Conservation (phyloP, 1,139 yeast genomes). For the Sugiyamaella pinicola region DNA sequence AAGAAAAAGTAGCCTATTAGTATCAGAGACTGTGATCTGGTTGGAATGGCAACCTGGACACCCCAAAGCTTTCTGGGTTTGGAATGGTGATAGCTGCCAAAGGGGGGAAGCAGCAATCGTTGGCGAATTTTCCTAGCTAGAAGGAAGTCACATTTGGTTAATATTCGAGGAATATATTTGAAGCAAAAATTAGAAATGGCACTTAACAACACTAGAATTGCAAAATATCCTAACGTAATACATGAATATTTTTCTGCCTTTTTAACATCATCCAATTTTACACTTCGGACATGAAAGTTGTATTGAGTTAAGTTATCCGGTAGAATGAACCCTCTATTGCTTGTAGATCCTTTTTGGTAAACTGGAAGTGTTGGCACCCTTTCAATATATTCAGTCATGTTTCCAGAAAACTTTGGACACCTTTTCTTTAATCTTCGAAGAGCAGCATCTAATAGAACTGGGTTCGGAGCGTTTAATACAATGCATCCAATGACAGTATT, state of each 20-base stretch:
- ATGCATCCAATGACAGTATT: conserved; percentile 24
- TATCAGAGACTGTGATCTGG: conserved; percentile 57
- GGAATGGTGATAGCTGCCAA: conserved; percentile 44
- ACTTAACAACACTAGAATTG: conserved; percentile 34
- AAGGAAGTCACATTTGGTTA: conserved; percentile 22
- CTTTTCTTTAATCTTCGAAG: conserved; percentile 5
- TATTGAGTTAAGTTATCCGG: conserved; percentile 5
- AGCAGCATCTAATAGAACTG: conserved; percentile 7
- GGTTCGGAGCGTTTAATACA: conserved; percentile 14
- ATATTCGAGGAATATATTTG: conserved; percentile 14
- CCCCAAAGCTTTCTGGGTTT: conserved; percentile 38
- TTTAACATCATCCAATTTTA: conserved; percentile 11
- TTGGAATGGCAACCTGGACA: conserved; percentile 52
- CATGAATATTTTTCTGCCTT: conserved; percentile 14
- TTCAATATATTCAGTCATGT: conserved; percentile 8
- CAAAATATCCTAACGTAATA: conserved; percentile 35
- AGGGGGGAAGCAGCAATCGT: conserved; percentile 26
- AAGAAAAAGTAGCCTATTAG: conserved; percentile 50
- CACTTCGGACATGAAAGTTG: conserved; percentile 16
- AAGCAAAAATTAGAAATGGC: conserved; percentile 20
- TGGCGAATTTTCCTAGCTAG: conserved; percentile 26
- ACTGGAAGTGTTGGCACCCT: not conserved
- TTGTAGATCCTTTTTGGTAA: not conserved
- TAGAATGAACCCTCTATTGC: conserved; percentile 1
- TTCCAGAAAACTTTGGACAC: conserved; percentile 6